Conservation (phyloP, 1,284 basidiomycete species). For the Naganishia sp. region DNA sequence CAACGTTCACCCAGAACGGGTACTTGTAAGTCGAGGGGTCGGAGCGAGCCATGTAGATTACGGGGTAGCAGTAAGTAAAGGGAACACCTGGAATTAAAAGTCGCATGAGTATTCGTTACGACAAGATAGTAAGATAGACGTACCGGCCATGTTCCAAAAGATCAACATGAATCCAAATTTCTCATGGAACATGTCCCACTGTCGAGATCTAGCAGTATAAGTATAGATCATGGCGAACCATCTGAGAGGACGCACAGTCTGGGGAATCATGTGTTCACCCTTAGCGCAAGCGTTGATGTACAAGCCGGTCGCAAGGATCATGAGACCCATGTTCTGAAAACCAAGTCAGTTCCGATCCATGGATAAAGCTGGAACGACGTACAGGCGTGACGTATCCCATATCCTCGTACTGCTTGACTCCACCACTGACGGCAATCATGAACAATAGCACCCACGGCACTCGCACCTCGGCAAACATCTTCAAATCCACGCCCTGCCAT, state of each 20-base stretch:
- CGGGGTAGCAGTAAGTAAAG: slow-evolving; percentile 88
- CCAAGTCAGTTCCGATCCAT: not conserved
- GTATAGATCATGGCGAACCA: not conserved
- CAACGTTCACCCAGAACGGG: slow-evolving; percentile 60
- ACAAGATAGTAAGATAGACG: slow-evolving; percentile 40
- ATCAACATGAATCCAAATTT: slow-evolving; percentile 95
- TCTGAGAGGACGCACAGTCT: slow-evolving; percentile 60
- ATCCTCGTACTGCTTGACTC: slow-evolving; percentile 91
- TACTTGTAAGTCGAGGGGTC: slow-evolving; percentile 85
- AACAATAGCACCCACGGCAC: slow-evolving; percentile 97
- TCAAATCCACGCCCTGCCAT: slow-evolving; percentile 84
- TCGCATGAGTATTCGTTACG: too few species aligned
- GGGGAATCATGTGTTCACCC: slow-evolving; percentile 95
- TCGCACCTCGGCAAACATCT: slow-evolving; percentile 99
- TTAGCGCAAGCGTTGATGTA: slow-evolving; percentile 96
- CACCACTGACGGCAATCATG: slow-evolving; percentile 87
- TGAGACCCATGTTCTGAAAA: slow-evolving; percentile 87
- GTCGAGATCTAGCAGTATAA: not conserved
- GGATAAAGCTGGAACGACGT: slow-evolving; percentile 33
- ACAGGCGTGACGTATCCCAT: slow-evolving; percentile 90
- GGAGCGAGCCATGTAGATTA: slow-evolving; percentile 97
- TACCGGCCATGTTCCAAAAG: slow-evolving; percentile 97
- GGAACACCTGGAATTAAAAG: slow-evolving; percentile 55
- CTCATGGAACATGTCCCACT: slow-evolving; percentile 97
- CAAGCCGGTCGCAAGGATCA: slow-evolving; percentile 91